Conservation (phyloP, 768 basidiomycete species). For the Lentinula sp. region DNA sequence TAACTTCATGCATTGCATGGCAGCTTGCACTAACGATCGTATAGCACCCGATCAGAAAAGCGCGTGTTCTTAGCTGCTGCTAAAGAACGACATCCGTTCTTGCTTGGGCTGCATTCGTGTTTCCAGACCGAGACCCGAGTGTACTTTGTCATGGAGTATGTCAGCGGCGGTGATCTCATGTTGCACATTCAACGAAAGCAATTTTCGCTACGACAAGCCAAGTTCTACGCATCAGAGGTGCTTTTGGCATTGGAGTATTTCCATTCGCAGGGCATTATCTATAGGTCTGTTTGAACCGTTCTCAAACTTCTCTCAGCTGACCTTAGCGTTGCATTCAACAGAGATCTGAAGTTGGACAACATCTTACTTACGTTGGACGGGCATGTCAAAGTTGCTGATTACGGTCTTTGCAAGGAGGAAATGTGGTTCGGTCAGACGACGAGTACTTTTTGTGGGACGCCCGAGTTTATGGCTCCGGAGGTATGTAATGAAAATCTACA, state of each 20-base stretch:
- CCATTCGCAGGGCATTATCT: constrained; percentile 98
- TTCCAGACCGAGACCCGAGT: constrained; percentile 99
- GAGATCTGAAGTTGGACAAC: constrained; percentile 97
- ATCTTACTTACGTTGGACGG: constrained; percentile 95
- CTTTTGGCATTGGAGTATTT: constrained; percentile 95
- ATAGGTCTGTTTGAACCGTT: constrained; percentile 54
- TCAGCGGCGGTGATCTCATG: constrained; percentile 98
- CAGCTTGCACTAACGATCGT: background rate
- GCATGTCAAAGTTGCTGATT: constrained; percentile 98
- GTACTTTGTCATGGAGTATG: constrained; percentile 99
- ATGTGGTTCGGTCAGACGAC: constrained; percentile 98
- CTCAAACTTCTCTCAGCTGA: background rate
- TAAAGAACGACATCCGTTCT: constrained; percentile 93
- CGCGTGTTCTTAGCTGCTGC: constrained; percentile 98
- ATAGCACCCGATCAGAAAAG: constrained; percentile 96
- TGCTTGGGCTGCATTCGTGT: constrained; percentile 94
- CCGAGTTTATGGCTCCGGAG: constrained; percentile 99
- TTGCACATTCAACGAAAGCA: constrained; percentile 98
- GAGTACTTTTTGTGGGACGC: constrained; percentile 98
- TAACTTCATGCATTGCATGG: background rate
- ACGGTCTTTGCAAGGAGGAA: constrained; percentile 98
- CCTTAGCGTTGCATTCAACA: constrained; percentile 21
- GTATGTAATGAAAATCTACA: constrained; percentile 33
- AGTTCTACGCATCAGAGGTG: constrained; percentile 98
- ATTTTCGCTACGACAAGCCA: constrained; percentile 96